Conservation (phyloP, 148 eudicot genomes). For the Nepenthes mirabilis region DNA sequence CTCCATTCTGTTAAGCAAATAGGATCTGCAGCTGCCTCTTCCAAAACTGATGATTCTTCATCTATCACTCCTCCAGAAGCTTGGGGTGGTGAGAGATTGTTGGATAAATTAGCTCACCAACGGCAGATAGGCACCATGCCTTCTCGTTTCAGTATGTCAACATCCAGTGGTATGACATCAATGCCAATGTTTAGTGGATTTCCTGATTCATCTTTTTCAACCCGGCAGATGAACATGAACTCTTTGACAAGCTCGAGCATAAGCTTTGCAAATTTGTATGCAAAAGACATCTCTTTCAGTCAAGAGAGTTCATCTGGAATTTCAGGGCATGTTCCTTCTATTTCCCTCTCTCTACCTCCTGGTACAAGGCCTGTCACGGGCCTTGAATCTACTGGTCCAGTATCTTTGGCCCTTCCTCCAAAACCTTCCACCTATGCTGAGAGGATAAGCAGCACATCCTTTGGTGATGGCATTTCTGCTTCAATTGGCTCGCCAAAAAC, state of each 20-base stretch:
- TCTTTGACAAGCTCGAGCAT: constrained; percentile 32
- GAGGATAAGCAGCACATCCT: constrained; percentile 61
- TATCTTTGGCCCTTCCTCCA: constrained; percentile 42
- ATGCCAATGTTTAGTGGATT: constrained; percentile 41
- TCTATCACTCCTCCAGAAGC: constrained; percentile 92
- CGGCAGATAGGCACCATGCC: constrained; percentile 43
- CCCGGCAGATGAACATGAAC: constrained; percentile 32
- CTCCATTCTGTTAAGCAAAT: constrained; percentile 26
- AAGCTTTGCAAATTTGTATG: constrained; percentile 26
- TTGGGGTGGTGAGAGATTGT: constrained; percentile 75
- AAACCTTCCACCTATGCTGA: constrained; percentile 80
- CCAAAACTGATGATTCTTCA: constrained; percentile 46
- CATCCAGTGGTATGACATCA: constrained; percentile 38
- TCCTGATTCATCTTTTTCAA: constrained; percentile 40
- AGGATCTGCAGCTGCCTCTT: constrained; percentile 37
- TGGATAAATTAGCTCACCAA: constrained; percentile 43
- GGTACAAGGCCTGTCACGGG: constrained; percentile 31
- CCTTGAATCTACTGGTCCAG: constrained; percentile 38
- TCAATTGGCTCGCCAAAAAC: constrained; percentile 73
- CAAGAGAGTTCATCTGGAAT: constrained; percentile 40
- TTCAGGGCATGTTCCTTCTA: constrained; percentile 52
- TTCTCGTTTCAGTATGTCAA: constrained; percentile 43
- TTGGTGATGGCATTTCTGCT: constrained; percentile 44
- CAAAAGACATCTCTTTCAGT: constrained; percentile 33
- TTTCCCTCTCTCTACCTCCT: constrained; percentile 33